Evolutionary conservation across 2,329 filamentous ascomycete species (phyloP), one percentile per base, ranked within the genome.

Genomic region (Endothia cerciana): DNA sequence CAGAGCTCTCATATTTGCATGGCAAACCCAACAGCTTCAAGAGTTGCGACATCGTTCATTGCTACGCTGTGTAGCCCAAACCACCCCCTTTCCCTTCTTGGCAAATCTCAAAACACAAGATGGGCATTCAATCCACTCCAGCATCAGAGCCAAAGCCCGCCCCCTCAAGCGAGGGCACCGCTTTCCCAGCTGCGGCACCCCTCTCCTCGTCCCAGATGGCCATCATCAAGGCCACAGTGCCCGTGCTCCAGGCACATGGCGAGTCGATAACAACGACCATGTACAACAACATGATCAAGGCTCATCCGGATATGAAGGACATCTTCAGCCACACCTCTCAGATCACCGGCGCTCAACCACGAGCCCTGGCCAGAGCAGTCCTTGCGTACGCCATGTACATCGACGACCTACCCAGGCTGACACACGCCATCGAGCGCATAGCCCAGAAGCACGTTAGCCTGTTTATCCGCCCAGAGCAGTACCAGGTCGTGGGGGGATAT

Each of bases 181-280:
- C 60, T 30, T 22, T 67, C 4, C 56, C 59, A n/a, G 60, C 60
- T 3, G 53, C 69, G 11, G 69, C 71, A 40, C 58, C 84, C 65
- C 79, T 92, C 66, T 88, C 89, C 13, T 78, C 83, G 33, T 79
- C 83, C 45, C 91, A 94, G 79, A 83, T 89, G 69, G 79, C 84
- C 68, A 88, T 90, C 70, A 89, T 95, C 80, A 94, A 93, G 77
- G 83, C 91, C 45, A 94, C 91, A 1, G 90, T 88, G 47, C 91
- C 91, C 2, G 84, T 92, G 22, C 83, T 94, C 8, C 84, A 87
- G 69, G 81, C 87, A 68, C 86, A 93, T 74, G 91, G 91, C 76
- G 80, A 81, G 22, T 79, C 83, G 56, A 92, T 94, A 76, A 93
- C 90, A n/a, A 83, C 81, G 1, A 79, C 84, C 69, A 93, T 94